Evolutionary conservation across 2,329 filamentous ascomycete genomes (phyloP).

Genomic region (Ophidiomyces ophidiicola): DNA sequence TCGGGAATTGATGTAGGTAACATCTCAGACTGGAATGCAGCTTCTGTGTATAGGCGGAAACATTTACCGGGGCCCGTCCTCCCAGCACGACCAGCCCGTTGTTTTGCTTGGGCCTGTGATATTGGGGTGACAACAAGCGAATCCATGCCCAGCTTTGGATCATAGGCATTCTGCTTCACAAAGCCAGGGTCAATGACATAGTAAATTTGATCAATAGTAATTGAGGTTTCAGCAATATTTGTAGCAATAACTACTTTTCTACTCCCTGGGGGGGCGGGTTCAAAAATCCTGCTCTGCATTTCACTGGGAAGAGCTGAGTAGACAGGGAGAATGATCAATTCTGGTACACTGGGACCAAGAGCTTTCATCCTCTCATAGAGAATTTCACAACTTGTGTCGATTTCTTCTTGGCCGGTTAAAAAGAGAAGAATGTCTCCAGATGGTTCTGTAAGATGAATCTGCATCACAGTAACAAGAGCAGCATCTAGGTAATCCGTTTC

Average conservation of each 20-base stretch:
- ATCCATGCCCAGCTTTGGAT: conserved; percentile 96
- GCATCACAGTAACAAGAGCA: conserved; percentile 92
- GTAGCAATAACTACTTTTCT: conserved; percentile 96
- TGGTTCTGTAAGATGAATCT: conserved; percentile 89
- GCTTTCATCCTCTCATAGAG: conserved; percentile 94
- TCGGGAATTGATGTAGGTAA: conserved; percentile 90
- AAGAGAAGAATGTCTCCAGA: conserved; percentile 92
- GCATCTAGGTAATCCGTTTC: conserved; percentile 93
- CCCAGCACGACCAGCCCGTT: conserved; percentile 82
- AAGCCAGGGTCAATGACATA: conserved; percentile 96
- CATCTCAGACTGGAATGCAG: conserved; percentile 94
- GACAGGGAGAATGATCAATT: conserved; percentile 86
- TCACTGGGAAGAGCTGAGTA: conserved; percentile 89
- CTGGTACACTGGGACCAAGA: conserved; percentile 76
- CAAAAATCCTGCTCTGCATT: conserved; percentile 88
- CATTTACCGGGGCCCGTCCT: conserved; percentile 93
- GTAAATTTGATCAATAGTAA: conserved; percentile 95
- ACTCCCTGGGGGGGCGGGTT: conserved; percentile 71
- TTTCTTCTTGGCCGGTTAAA: conserved; percentile 94
- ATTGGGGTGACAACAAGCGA: conserved; percentile 91
- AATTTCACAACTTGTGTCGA: conserved; percentile 88
- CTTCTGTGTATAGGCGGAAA: conserved; percentile 89
- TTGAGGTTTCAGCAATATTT: conserved; percentile 95
- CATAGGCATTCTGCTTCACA: conserved; percentile 94
- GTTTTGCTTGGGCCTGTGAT: conserved; percentile 91